Base-by-base conservation (phyloP, 1,284 basidiomycete species). In the Naganishia liquefaciens region DNA sequence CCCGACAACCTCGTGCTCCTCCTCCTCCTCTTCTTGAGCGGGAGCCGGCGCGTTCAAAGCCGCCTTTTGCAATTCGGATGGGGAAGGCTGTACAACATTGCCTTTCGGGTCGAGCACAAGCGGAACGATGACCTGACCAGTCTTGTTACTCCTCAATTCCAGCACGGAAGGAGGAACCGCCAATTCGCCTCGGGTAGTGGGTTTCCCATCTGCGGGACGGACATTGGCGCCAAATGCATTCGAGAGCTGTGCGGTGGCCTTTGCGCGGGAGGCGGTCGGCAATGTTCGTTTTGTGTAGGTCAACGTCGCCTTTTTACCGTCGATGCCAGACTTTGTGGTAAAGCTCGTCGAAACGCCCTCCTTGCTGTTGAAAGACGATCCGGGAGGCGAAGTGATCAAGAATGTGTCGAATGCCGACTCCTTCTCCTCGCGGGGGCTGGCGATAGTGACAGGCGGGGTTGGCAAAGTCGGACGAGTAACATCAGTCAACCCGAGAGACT, bases 151-250 rank as follows among this genome's bases (percentile, higher is more conserved):
- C 44, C 53, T 52, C 21, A 60, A 27, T 27, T 61, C 60, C 58
- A 66, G 39, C 40, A 66, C 23, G 13, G 51, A 62, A 37, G 64
- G 64, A 25, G 64, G 52, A 19, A 66, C 51, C 9, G 64, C 64
- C 25, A 60, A 47, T 30, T 60, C 64, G 37, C 46, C 28, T 39
- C 30, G 62, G 30, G 55, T 49, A 11, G 42, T 46, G 9, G 64
- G 46, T 28, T 61, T 58, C 0, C 44, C 40, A 10, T 60, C 52
- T 23, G 28, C 25, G 9, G 37, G 42, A 13, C 58, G 57, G 11
- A 66, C 64, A 30, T 66, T 66, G 10, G 58, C 33, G 39, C 64
- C 64, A 44, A 66, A 66, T 25, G 64, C 64, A 27, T 66, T 66
- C 21, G 51, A 44, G 47, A 44, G n/a, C 49, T 44, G 49, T 11